Evolutionary conservation across 2,329 filamentous ascomycete genomes (phyloP).

Genomic region (Amauroascus verrucosus): DNA sequence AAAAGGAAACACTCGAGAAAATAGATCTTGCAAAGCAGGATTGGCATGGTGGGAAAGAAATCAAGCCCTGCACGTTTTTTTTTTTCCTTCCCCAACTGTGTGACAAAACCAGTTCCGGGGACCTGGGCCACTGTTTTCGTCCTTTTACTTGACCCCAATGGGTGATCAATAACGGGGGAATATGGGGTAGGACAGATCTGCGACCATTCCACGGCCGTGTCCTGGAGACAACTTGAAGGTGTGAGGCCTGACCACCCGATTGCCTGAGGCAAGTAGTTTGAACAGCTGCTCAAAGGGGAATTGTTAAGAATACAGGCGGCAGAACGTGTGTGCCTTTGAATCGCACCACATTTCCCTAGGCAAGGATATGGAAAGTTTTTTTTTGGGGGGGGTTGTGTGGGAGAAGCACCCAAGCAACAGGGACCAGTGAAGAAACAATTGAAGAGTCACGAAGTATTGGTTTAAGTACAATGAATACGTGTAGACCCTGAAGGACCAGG

Average conservation of each 20-base stretch:
- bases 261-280: neutral
- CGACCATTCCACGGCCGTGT: slow-evolving; percentile 6
- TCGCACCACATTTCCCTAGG: neutral
- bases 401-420: neutral
- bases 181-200: slow-evolving; percentile 7
- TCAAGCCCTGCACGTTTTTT: slow-evolving; percentile 6
- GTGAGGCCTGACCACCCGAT: neutral
- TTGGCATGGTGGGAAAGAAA: neutral
- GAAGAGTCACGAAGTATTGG: neutral
- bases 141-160: neutral
- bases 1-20: neutral
- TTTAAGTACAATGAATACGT: neutral
- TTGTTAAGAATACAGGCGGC: neutral
- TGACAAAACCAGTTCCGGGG: slow-evolving; percentile 6
- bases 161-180: slow-evolving; percentile 1
- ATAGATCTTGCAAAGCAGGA: neutral
- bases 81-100: too few species aligned
- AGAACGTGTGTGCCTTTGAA: neutral
- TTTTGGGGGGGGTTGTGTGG: too few species aligned
- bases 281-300: slow-evolving; percentile 5
- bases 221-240: neutral
- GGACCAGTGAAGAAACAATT: slow-evolving; percentile 1
- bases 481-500: neutral
- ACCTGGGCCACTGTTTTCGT: slow-evolving; percentile 4
- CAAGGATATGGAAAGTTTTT: neutral